Evolutionary conservation across 208 protist genomes (phyloP).

Genomic region (Trypanosoma brucei): DNA sequence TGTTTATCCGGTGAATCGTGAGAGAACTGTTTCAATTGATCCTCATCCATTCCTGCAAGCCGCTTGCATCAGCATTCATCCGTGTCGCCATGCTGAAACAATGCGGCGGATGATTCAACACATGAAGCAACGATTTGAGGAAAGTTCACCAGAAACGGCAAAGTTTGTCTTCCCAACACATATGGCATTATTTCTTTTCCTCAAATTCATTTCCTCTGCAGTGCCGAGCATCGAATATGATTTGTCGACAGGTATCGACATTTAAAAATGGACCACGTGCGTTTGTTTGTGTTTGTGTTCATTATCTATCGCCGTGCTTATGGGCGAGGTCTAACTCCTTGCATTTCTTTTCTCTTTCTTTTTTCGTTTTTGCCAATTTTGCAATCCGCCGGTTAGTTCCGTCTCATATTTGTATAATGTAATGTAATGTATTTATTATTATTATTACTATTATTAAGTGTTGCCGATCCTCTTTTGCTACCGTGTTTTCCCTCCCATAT

Average conservation of each 20-base stretch:
- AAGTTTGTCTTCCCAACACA: constrained; percentile 45
- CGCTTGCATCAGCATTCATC: constrained; percentile 94
- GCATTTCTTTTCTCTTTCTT: too few species aligned
- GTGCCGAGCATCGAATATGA: constrained; percentile 97
- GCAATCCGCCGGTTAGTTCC: too few species aligned
- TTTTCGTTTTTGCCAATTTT: too few species aligned
- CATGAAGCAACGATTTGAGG: constrained; percentile 55
- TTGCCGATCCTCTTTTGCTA: too few species aligned
- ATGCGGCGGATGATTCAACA: constrained; percentile 92
- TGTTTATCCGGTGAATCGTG: constrained; percentile 94
- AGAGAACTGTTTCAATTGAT: constrained; percentile 97
- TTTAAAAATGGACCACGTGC: constrained; percentile 16
- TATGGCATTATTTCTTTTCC: constrained; percentile 63
- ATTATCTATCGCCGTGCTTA: too few species aligned
- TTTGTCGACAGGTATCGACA: constrained; percentile 83
- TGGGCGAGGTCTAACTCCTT: too few species aligned
- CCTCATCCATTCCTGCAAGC: constrained; percentile 80
- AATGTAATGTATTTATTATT: too few species aligned
- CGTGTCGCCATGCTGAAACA: constrained; percentile 93
- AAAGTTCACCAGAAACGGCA: constrained; percentile 24
- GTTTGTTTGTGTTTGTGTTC: not conserved
- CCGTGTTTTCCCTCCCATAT: too few species aligned
- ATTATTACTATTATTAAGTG: too few species aligned
- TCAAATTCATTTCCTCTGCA: constrained; percentile 93
- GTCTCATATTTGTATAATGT: too few species aligned